Percentiles rank a stretch among this genome's conserved stretches.
Conservation (phyloP, 306 rosid species). For the Vachellia pachyceras region DNA sequence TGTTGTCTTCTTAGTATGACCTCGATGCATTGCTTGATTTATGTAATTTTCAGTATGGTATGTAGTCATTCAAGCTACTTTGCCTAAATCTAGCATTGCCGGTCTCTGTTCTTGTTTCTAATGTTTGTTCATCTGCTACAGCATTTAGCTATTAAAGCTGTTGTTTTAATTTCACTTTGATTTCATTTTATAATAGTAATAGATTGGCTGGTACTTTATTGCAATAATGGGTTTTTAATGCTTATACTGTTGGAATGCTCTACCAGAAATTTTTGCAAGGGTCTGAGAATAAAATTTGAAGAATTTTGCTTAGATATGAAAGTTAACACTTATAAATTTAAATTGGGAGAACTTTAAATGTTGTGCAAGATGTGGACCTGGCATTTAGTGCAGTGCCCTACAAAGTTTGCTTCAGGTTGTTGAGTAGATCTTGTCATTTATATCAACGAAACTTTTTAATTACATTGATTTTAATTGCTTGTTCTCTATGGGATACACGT, state of each 20-base stretch:
- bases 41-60: conserved; percentile 93
- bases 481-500: background rate
- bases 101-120: conserved; percentile 3
- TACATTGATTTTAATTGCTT: conserved; percentile 23
- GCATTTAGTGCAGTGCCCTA: conserved; percentile 12
- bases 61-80: conserved; percentile 36
- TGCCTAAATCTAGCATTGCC: conserved; percentile 16
- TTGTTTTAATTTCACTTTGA: background rate
- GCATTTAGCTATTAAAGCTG: background rate
- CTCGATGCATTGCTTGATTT: conserved; percentile 85
- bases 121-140: conserved; percentile 4
- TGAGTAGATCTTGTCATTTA: conserved; percentile 28
- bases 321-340: background rate
- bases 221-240: conserved; percentile 1
- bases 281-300: background rate
- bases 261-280: conserved; percentile 20
- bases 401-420: conserved; percentile 28
- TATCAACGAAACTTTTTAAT: background rate
- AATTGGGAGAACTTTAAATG: conserved; percentile 23
- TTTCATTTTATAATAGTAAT: conserved; percentile 21
- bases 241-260: conserved; percentile 22
- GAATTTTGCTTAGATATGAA: conserved; percentile 14
- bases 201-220: conserved; percentile 21
- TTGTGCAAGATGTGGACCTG: conserved; percentile 29
- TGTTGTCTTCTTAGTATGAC: conserved; percentile 93